Evolutionary conservation across 352 stramenopile species (phyloP), one percentile per base, ranked within the genome.

Genomic region (Globisporangium alternatum): DNA sequence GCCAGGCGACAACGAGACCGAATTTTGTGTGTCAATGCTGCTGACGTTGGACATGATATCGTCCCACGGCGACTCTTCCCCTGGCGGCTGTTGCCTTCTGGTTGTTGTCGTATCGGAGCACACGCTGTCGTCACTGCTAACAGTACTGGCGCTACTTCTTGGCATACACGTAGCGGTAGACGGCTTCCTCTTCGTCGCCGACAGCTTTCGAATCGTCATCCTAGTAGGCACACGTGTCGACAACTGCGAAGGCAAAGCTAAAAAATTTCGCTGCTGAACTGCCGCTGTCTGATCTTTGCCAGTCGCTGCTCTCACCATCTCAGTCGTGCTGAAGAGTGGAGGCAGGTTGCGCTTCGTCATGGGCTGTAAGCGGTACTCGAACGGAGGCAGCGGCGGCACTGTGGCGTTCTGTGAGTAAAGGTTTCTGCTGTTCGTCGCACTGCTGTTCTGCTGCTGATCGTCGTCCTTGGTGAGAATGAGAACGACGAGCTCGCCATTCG

Each of bases 401-500:
- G 13, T 21, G 8, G 39, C 25, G 22, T 9, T 43, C 5, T 5
- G 5, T 37, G 33, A n/a, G 25, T 37, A 39, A 10, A 39, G 8
- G n/a, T 22, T 53, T 13, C 15, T 53, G 28, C 31, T 59, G 15
- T 17, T 10, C 19, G 41, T 31, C 5, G 25, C 37, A 25, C 19
- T 41, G 13, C 15, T 33, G 15, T 22, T 8, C 21, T n/a, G 33
- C 44, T 21, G 51, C 21, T 30, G 45, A 2, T 45, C 44, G 2
- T 60, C 47, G 12, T 59, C 62, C 7, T 49, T 67, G 13, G 19
- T 17, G 21, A 62, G 25, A 19, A 75, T 49, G 25, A 83, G 43
- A n/a, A 86, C 75, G 5, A 86, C 53, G 22, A 86, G 57, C 63
- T 86, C 75, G 17, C 77, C 75, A 30, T 76, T 81, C 22, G 62